Evolutionary conservation across 2,329 filamentous ascomycete species (phyloP).

Genomic region (Fusarium illudens): DNA sequence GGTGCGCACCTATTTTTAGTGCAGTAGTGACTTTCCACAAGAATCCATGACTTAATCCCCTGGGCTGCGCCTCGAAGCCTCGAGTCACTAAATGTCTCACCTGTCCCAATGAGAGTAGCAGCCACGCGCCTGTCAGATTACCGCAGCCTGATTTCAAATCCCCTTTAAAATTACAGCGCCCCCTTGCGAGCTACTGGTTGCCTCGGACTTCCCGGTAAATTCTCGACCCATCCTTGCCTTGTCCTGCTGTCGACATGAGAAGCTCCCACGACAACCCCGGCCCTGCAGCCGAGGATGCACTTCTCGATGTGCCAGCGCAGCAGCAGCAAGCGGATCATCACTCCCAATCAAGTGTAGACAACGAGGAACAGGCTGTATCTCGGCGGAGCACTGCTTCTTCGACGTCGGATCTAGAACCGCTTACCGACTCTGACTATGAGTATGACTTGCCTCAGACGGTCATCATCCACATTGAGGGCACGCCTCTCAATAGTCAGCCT

Average conservation of each 20-base stretch:
- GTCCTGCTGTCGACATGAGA: neutral
- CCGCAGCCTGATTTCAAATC: neutral
- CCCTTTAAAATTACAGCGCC: neutral
- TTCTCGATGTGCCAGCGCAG: neutral
- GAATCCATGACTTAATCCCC: too few relatives aligned
- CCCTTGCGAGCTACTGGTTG: neutral
- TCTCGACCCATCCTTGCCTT: neutral
- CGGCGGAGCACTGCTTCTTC: neutral
- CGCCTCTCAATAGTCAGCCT: neutral
- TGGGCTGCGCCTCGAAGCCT: too few relatives aligned
- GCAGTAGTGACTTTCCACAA: too few relatives aligned
- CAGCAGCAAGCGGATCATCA: neutral
- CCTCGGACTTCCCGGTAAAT: neutral
- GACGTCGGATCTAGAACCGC: neutral
- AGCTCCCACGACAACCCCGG: neutral
- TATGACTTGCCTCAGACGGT: neutral
- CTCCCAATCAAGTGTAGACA: neutral
- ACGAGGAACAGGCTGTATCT: neutral
- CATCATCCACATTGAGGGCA: neutral
- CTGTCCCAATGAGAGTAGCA: too few relatives aligned
- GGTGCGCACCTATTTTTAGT: too few relatives aligned
- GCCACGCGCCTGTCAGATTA: neutral
- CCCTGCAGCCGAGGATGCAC: neutral
- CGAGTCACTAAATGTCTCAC: too few relatives aligned
- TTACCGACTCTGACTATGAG: neutral